Conservation (phyloP, 202 grass and related monocot genomes). For the Zizania palustris region DNA sequence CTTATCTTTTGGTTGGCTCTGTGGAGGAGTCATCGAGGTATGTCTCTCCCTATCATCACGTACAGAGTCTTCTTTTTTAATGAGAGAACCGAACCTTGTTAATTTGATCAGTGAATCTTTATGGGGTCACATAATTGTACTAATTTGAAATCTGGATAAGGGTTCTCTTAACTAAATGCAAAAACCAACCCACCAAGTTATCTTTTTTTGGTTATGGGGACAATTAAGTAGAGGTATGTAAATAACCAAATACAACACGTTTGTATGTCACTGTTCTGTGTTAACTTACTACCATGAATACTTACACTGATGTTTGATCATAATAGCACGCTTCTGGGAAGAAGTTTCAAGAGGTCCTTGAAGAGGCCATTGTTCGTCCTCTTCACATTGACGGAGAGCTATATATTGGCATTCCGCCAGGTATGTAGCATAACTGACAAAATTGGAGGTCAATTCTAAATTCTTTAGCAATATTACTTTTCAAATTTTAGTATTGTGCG, state of each 20-base stretch:
- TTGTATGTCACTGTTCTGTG: conserved; percentile 22
- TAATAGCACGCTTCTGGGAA: conserved; percentile 85
- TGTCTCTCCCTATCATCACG: conserved; percentile 7
- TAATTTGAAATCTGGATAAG: neutral
- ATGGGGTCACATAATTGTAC: neutral
- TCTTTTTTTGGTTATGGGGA: conserved; percentile 5
- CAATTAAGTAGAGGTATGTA: conserved; percentile 5
- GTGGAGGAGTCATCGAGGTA: conserved; percentile 97
- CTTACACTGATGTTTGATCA: conserved; percentile 26
- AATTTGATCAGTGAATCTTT: conserved; percentile 10
- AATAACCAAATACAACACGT: neutral
- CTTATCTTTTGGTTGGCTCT: conserved; percentile 96
- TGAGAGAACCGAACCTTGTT: neutral
- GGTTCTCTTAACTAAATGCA: conserved; percentile 12
- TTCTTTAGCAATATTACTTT: neutral
- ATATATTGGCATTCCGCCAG: conserved; percentile 94
- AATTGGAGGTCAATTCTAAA: neutral
- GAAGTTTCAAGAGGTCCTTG: conserved; percentile 88
- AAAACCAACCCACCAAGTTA: neutral
- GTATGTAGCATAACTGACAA: conserved; percentile 41
- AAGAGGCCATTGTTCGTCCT: conserved; percentile 91
- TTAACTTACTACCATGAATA: conserved; percentile 16
- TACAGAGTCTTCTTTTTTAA: conserved; percentile 1
- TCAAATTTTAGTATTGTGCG: neutral
- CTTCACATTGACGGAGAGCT: conserved; percentile 89